Conservation (phyloP, 129 eudicot genomes). For the Centella asiatica region DNA sequence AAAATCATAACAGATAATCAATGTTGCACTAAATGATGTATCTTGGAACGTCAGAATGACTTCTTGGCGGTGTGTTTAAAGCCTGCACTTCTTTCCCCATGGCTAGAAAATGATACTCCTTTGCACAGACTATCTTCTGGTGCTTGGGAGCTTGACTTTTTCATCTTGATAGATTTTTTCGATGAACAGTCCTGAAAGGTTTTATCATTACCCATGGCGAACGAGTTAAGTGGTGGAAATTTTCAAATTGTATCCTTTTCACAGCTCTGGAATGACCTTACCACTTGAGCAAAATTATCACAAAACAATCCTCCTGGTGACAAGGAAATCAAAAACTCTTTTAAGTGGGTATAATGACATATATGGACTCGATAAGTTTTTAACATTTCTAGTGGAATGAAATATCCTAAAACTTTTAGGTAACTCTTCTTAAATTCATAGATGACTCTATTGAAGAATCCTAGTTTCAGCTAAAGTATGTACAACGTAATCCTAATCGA, state of each 20-base stretch:
- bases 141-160: conserved; percentile 3
- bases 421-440: no score
- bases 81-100: not conserved
- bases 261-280: not conserved
- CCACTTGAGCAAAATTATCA: not conserved
- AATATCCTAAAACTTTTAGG: no score
- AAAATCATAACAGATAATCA: not conserved
- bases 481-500: no score
- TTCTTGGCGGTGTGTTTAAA: not conserved
- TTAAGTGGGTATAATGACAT: no score
- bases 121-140: not conserved
- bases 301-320: not conserved
- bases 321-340: not conserved
- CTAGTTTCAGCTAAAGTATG: no score
- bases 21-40: not conserved
- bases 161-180: not conserved
- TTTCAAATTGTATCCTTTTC: not conserved
- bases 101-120: conserved; percentile 3
- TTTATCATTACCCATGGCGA: not conserved
- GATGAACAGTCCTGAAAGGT: not conserved
- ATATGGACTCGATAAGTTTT: no score
- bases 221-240: not conserved
- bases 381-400: no score
- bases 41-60: not conserved
- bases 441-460: no score